Evolutionary conservation across 192 early-diverging fungal species (phyloP).

Genomic region (Diversispora eburnea): DNA sequence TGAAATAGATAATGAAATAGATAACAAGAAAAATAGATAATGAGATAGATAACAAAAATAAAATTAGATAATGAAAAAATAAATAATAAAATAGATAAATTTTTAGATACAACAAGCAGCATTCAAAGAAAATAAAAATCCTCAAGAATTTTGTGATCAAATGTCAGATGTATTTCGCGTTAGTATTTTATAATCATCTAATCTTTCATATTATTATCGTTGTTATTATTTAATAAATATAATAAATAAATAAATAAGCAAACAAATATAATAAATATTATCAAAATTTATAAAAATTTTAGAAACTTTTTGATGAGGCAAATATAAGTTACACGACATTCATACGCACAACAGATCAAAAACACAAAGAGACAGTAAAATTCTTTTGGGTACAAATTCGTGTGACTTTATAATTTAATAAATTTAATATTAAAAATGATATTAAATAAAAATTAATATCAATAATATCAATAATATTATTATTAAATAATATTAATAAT

Average conservation of each 20-base stretch:
- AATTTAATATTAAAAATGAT: too few relatives aligned
- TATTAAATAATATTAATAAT: too few relatives aligned
- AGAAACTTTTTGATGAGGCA: slow-evolving; percentile 65
- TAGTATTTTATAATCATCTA: background rate
- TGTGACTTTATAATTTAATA: background rate
- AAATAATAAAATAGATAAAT: slow-evolving; percentile 4
- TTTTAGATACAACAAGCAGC: slow-evolving; percentile 88
- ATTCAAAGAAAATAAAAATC: slow-evolving; percentile 46
- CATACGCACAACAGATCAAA: slow-evolving; percentile 80
- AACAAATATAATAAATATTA: background rate
- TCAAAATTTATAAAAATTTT: background rate
- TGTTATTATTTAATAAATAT: background rate
- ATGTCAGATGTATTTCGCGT: slow-evolving; percentile 66
- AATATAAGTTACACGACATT: slow-evolving; percentile 77
- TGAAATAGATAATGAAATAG: background rate
- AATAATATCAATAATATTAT: background rate
- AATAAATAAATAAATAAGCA: too few relatives aligned
- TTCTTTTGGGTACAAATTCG: slow-evolving; percentile 66
- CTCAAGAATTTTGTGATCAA: slow-evolving; percentile 76
- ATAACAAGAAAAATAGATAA: too few relatives aligned
- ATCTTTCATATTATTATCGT: background rate
- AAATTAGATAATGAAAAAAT: background rate
- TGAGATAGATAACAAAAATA: too few relatives aligned
- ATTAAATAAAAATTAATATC: background rate
- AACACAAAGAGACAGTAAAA: slow-evolving; percentile 67